Conservation (phyloP, 495 filamentous ascomycete species). For the Haplographium delicatum region DNA sequence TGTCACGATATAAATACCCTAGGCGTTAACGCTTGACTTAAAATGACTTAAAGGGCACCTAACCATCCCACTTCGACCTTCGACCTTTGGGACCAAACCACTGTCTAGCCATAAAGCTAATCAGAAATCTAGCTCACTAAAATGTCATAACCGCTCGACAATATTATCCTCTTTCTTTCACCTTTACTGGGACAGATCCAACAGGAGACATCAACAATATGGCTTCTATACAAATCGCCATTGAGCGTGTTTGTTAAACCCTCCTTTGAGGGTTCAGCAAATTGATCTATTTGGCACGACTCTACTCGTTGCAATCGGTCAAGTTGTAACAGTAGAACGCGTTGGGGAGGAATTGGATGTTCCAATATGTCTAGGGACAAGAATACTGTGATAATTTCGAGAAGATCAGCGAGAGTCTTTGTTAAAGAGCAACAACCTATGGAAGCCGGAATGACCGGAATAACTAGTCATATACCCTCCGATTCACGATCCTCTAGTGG, state of each 20-base stretch:
- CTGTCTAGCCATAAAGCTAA: too few relatives aligned
- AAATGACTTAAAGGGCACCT: too few relatives aligned
- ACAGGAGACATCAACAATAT: conserved; percentile 12
- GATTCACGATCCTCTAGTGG: conserved; percentile 4
- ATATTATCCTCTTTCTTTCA: background rate
- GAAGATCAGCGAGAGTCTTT: conserved; percentile 17
- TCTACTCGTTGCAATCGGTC: too few relatives aligned
- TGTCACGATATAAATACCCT: too few relatives aligned
- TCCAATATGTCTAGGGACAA: conserved; percentile 3
- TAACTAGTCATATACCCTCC: background rate
- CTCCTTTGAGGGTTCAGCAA: conserved; percentile 12
- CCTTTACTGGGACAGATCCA: background rate
- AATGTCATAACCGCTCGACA: too few relatives aligned
- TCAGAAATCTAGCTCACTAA: too few relatives aligned
- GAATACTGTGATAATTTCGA: conserved; percentile 10
- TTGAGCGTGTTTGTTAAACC: background rate
- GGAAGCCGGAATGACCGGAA: background rate
- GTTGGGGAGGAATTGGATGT: background rate
- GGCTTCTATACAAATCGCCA: conserved; percentile 8
- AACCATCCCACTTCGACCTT: too few relatives aligned
- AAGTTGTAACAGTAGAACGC: too few relatives aligned
- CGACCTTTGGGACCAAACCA: too few relatives aligned
- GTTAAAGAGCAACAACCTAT: conserved; percentile 10
- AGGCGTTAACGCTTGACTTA: too few relatives aligned
- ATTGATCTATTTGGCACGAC: too few relatives aligned